phyloP scores from a whole-genome alignment of 1,284 basidiomycete genomes.

The Ustilago hordei region DNA sequence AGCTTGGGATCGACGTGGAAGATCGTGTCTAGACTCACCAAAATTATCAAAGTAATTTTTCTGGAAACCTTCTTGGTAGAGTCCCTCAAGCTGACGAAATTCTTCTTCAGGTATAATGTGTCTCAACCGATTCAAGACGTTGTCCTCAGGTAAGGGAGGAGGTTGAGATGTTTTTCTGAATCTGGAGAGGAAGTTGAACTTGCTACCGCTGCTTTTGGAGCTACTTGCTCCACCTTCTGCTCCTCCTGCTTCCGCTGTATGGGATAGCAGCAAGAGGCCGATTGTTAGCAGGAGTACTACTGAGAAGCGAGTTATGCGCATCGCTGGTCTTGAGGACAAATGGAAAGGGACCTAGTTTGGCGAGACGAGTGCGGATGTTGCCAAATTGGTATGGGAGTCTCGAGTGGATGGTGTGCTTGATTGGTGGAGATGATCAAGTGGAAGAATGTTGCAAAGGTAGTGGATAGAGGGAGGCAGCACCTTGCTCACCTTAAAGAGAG shows the following conservation, averaged over 20 bases:
- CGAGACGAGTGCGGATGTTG: background rate
- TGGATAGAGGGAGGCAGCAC: no score
- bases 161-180: background rate
- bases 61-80: background rate
- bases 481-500: no score
- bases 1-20: background rate
- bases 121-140: background rate
- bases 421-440: background rate
- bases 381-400: background rate
- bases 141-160: background rate
- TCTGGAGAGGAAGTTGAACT: background rate
- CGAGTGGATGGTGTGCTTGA: background rate
- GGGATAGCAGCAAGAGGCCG: background rate
- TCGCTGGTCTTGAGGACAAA: background rate
- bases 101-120: background rate
- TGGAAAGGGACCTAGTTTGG: background rate
- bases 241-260: background rate
- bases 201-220: background rate
- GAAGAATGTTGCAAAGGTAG: background rate
- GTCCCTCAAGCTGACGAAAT: fast-evolving
- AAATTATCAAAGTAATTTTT: background rate
- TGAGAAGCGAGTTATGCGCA: background rate
- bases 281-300: background rate
- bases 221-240: background rate
- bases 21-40: background rate